These are phyloP conservation scores for Nakazawaea anatomiae DNA, from an alignment of 805 yeast species.

Conservation along the genomic window DNA sequence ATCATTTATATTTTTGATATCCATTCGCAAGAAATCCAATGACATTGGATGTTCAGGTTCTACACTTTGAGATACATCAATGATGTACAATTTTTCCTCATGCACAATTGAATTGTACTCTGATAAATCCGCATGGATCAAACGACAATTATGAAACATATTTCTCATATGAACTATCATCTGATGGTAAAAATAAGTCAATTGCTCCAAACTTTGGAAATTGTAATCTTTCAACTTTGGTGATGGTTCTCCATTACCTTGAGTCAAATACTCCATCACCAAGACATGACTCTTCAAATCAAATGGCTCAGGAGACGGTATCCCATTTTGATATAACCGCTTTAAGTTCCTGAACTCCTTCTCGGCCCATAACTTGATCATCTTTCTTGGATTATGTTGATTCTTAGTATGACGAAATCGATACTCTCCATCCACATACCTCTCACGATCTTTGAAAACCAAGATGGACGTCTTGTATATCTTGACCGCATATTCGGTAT, in stretches of 20 bases:
- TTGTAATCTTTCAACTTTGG: slow-evolving; percentile 85
- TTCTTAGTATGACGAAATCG: slow-evolving; percentile 81
- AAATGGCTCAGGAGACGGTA: slow-evolving; percentile 91
- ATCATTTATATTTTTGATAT: slow-evolving; percentile 90
- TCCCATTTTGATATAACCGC: slow-evolving; percentile 69
- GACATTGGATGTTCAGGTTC: slow-evolving; percentile 98
- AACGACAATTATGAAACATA: slow-evolving; percentile 79
- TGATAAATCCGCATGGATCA: slow-evolving; percentile 94
- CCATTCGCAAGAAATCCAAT: slow-evolving; percentile 93
- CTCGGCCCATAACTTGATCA: slow-evolving; percentile 98
- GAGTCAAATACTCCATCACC: slow-evolving; percentile 85
- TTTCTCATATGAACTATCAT: slow-evolving; percentile 81
- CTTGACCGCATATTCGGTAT: slow-evolving; percentile 76
- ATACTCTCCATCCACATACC: slow-evolving; percentile 95
- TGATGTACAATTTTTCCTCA: slow-evolving; percentile 68
- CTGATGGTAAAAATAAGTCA: slow-evolving; percentile 64
- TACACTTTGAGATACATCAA: slow-evolving; percentile 96
- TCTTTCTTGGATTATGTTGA: slow-evolving; percentile 90
- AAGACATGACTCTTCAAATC: slow-evolving; percentile 85
- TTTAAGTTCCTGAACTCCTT: slow-evolving; percentile 92
- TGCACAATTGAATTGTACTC: slow-evolving; percentile 93
- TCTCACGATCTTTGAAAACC: slow-evolving; percentile 94
- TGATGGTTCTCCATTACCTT: slow-evolving; percentile 82
- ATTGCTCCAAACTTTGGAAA: slow-evolving; percentile 60
- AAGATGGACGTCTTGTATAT: slow-evolving; percentile 94